Evolutionary conservation across 2,329 filamentous ascomycete genomes (phyloP).

Genomic region (Colletotrichum noveboracense): DNA sequence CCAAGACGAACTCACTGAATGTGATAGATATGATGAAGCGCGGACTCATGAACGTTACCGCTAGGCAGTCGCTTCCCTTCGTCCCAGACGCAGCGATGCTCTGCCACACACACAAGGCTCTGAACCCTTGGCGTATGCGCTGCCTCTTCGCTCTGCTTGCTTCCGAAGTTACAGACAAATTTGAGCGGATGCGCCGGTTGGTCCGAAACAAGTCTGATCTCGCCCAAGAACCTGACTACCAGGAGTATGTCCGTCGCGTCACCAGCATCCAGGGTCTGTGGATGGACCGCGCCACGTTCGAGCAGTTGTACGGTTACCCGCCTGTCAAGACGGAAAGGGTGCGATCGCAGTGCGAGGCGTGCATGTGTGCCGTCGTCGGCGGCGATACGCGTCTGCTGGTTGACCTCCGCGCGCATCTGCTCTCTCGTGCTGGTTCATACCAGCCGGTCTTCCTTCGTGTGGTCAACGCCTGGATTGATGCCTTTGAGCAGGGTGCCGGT

Average conservation of each 20-base stretch:
- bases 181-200: constrained; percentile 29
- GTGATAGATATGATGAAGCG: constrained; percentile 35
- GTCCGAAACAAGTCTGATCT: constrained; percentile 19
- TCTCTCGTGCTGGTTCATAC: constrained; percentile 37
- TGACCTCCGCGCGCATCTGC: constrained; percentile 50
- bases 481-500: constrained; percentile 27
- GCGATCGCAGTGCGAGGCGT: constrained; percentile 53
- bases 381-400: constrained; percentile 44
- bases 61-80: constrained; percentile 28
- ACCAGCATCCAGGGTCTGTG: constrained; percentile 41
- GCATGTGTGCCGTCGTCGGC: constrained; percentile 55
- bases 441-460: constrained; percentile 42
- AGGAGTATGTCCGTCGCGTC: constrained; percentile 34
- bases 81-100: constrained; percentile 38
- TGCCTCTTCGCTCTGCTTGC: constrained; percentile 46
- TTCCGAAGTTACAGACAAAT: constrained; percentile 43
- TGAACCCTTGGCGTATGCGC: constrained; percentile 49
- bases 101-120: constrained; percentile 42
- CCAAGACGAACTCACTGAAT: constrained; percentile 25
- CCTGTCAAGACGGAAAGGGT: constrained; percentile 29
- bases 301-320: constrained; percentile 36
- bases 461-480: constrained; percentile 49
- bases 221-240: background rate
- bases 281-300: constrained; percentile 40
- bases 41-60: constrained; percentile 34